Evolutionary conservation across 1,139 yeast species (phyloP).

Genomic region (Blastobotrys aristatus): DNA sequence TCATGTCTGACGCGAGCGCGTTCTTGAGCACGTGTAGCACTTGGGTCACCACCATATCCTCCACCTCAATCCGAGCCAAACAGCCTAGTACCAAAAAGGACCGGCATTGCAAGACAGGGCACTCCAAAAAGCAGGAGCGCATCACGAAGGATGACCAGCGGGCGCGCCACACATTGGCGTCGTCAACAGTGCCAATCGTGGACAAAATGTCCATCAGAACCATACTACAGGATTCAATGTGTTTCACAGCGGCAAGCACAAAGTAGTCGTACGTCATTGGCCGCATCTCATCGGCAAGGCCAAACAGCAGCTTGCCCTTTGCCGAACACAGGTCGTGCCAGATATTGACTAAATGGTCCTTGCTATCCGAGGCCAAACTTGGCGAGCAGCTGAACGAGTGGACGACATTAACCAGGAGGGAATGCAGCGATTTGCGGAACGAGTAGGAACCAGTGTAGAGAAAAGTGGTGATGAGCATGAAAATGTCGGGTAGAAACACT

Average conservation of each 20-base stretch:
- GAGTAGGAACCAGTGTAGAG: conserved; percentile 71
- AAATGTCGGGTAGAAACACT: conserved; percentile 65
- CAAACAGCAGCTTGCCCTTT: conserved; percentile 70
- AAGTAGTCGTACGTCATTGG: conserved; percentile 40
- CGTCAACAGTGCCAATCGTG: conserved; percentile 42
- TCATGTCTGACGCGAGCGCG: conserved; percentile 32
- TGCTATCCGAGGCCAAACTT: conserved; percentile 43
- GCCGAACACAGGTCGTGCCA: conserved; percentile 63
- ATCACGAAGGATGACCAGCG: conserved; percentile 67
- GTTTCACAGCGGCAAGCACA: conserved; percentile 48
- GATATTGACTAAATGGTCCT: conserved; percentile 45
- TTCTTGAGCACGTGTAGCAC: conserved; percentile 34
- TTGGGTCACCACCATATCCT: conserved; percentile 53
- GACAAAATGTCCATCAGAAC: conserved; percentile 57
- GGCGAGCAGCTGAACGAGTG: conserved; percentile 67
- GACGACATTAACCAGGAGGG: conserved; percentile 60
- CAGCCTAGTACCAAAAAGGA: conserved; percentile 72
- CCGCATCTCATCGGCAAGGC: conserved; percentile 62
- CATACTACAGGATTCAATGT: conserved; percentile 62
- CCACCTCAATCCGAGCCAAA: conserved; percentile 58
- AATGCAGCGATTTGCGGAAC: conserved; percentile 61
- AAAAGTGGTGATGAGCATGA: conserved; percentile 63
- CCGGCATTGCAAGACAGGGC: conserved; percentile 63
- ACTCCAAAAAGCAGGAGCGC: conserved; percentile 54
- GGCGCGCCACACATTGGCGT: conserved; percentile 56